Evolutionary conservation across 768 basidiomycete genomes (phyloP), one percentile per base, ranked within the genome.

Genomic region (Mycena floridula): DNA sequence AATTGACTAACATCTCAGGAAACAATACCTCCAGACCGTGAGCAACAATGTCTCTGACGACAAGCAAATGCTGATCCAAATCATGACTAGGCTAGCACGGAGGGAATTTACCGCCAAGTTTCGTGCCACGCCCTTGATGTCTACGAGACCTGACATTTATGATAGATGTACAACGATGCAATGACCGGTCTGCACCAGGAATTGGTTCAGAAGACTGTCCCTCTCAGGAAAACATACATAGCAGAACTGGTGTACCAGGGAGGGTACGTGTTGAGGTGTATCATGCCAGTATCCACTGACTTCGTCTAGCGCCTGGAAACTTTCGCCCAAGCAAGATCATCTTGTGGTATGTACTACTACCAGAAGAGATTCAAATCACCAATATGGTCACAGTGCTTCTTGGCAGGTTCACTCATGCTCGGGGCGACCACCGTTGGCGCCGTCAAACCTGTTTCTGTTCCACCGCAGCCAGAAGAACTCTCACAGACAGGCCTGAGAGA

Each of bases 291-390:
- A 9, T 39, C 16, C 39, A 9, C 27, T 36, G 6, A 25, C 42
- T 37, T 23, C 23, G 15, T 35, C 23, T 51, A 81, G 81, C 25
- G 58, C 58, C 18, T 84, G 81, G 82, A 63, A 62, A 13, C 60
- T 81, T 18, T 59, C 65, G 6, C 79, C 79, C 21, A 86, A 87
- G 58, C 87, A 89, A 59, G 87, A 89, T 56, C 87, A 89, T 57
- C 75, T 89, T 22, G 86, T 83, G 9, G n/a, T n/a, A n/a, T n/a
- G n/a, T n/a, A n/a, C n/a, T n/a, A n/a, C n/a, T n/a, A n/a, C n/a
- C n/a, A n/a, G n/a, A n/a, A n/a, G n/a, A n/a, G n/a, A n/a, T n/a
- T n/a, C n/a, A n/a, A n/a, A n/a, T n/a, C n/a, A n/a, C n/a, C n/a
- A n/a, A n/a, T n/a, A n/a, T n/a, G n/a, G n/a, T n/a, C n/a, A n/a